Percentiles rank a stretch among this genome's conserved stretches.
phyloP scores from a whole-genome alignment of 2,329 filamentous ascomycete genomes.

The Ascosphaera pollenicola region DNA sequence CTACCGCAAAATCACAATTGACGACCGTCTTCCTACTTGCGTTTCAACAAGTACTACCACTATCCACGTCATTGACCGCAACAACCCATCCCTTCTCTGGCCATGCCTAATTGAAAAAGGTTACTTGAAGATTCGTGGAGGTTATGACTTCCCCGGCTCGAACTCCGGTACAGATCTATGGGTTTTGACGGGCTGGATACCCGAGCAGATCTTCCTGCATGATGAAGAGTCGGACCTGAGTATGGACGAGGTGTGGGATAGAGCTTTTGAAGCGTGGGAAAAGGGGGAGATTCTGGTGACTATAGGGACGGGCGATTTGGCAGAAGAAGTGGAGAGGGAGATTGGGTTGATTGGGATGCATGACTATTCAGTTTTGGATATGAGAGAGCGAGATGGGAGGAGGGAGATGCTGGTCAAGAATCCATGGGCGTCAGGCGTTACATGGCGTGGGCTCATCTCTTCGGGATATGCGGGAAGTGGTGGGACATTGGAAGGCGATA shows the following conservation, averaged over 20 bases:
- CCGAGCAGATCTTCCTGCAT: conserved; percentile 82
- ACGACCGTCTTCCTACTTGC: conserved; percentile 55
- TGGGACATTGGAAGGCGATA: not conserved
- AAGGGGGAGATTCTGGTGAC: conserved; percentile 70
- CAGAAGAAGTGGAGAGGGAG: conserved; percentile 51
- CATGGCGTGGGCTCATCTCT: conserved; percentile 11
- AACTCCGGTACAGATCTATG: conserved; percentile 92
- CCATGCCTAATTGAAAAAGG: conserved; percentile 88
- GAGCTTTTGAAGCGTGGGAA: conserved; percentile 51
- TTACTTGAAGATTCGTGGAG: conserved; percentile 82
- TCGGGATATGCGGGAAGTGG: conserved; percentile 2
- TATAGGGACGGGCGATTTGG: conserved; percentile 69
- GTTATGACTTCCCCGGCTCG: conserved; percentile 93
- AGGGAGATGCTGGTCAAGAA: conserved; percentile 74
- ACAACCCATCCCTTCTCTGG: conserved; percentile 66
- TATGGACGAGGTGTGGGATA: conserved; percentile 52
- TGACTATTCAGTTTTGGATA: conserved; percentile 75
- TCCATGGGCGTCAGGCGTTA: conserved; percentile 62
- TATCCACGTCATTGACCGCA: conserved; percentile 70
- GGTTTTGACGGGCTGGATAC: conserved; percentile 88
- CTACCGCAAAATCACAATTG: conserved; percentile 66
- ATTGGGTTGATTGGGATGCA: conserved; percentile 75
- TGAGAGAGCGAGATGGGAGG: conserved; percentile 40
- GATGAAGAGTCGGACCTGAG: conserved; percentile 49
- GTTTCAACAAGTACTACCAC: conserved; percentile 39